Evolutionary conservation across 805 yeast species (phyloP).

Genomic region (Wickerhamiella cacticola): DNA sequence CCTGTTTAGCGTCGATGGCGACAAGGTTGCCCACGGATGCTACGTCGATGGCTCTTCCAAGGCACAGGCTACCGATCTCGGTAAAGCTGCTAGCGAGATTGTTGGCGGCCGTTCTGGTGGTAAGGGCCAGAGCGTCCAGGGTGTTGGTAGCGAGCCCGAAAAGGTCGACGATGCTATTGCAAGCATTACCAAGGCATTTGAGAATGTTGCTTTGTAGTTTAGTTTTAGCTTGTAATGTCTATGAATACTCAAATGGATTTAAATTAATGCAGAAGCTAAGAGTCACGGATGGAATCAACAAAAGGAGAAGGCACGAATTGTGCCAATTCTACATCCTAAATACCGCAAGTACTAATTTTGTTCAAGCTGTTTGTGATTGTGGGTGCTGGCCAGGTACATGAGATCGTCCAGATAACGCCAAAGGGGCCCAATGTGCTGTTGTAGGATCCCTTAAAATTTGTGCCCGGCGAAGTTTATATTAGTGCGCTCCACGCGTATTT

Average conservation of each 20-base stretch:
- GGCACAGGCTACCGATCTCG: slow-evolving; percentile 58
- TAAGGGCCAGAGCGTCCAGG: slow-evolving; percentile 91
- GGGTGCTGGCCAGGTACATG: no score
- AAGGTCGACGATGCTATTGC: slow-evolving; percentile 64
- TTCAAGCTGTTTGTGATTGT: no score
- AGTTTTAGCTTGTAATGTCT: background rate
- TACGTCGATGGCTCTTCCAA: slow-evolving; percentile 67
- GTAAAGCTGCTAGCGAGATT: slow-evolving; percentile 51
- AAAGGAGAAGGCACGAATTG: no score
- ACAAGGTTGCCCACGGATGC: slow-evolving; percentile 90
- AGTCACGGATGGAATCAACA: no score
- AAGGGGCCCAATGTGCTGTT: no score
- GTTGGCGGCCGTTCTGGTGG: slow-evolving; percentile 99
- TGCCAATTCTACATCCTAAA: no score
- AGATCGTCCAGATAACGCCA: no score
- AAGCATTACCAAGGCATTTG: slow-evolving; percentile 49
- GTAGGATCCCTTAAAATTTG: no score
- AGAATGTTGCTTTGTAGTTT: slow-evolving; percentile 5
- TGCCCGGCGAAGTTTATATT: no score
- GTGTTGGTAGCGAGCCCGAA: slow-evolving; percentile 77
- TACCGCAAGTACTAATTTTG: no score
- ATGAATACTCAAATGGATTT: background rate
- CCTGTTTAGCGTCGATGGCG: slow-evolving; percentile 39
- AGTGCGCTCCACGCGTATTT: no score
- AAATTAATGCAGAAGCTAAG: no score